Evolutionary conservation across 1,139 yeast genomes (phyloP), one percentile per base, ranked within the genome.

Genomic region (Blastobotrys aristatus): DNA sequence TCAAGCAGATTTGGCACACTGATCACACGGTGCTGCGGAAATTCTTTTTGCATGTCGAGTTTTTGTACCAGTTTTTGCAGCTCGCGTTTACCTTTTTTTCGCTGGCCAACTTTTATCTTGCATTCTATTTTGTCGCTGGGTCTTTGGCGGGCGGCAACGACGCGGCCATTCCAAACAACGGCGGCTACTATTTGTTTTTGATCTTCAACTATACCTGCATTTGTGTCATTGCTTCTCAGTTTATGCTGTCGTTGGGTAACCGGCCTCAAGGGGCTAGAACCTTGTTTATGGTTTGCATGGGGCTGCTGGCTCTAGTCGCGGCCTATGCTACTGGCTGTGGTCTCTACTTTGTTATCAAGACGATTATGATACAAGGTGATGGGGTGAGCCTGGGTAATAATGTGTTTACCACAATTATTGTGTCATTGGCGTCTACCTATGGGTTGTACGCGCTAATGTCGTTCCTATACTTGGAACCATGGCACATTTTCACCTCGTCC

Each of bases 111-210:
- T 92, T 87, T 63, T 92, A 86, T 62, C 73, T 92, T 61, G 87
- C 97, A 0, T 90, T 90, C 65, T 89, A 90, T 68, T 92, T 88
- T 66, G 77, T 92, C 54, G 94, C 96, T 1, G 97, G 97, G 39
- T 82, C 96, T 2, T 73, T 92, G 57, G 75, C 78, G 27, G 72
- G 74, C 36, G 53, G 64, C 34, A 70, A 70, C 47, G 68, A 70
- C 42, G 68, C 74, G 29, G 72, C 61, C 6, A 63, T 88, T 47
- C 84, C 84, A 14, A 72, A 81, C 57, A 70, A 69, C 40, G 92
- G 88, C 22, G 86, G 85, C 52, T 80, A 86, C 71, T 64, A 68
- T 42, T 69, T 88, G 36, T 89, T 88, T 64, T 82, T 92, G 34
- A 73, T 90, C 40, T 82, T 90, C 79, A 86, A 89, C 66, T 90